Evolutionary conservation across 108 stramenopile species (phyloP), one percentile per base, ranked within the genome.

Genomic region (Nannochloropsis granulata): DNA sequence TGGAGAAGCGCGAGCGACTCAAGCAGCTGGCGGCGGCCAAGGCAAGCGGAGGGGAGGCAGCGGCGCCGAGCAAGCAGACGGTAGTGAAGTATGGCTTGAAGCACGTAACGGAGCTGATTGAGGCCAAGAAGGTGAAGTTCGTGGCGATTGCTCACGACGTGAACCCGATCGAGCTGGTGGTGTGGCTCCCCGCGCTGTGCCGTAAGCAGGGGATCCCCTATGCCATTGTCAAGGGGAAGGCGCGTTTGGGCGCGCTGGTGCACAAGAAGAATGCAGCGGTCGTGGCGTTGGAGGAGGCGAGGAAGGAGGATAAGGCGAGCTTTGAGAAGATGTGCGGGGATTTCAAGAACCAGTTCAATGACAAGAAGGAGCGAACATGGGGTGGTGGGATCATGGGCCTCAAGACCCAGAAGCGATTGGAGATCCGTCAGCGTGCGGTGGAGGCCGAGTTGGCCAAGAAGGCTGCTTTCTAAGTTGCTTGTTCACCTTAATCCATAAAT

Each of bases 311-410:
- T 88, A 90, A 92, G 45, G 87, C 92, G 45, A 94, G 94, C 83
- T 89, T 99, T 43, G 88, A 92, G 80, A 89, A 93, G 81, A 92
- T 99, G 45, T 83, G 91, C 85, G 90, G 93, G 34, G 86, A 94
- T 46, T 97, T 93, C 85, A 92, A 82, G 83, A 94, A 96, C 84
- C 94, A 96, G 93, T 99, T 94, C 95, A 98, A 98, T 93, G 92
- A 97, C 91, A 97, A 97, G 88, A 78, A 92, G 78, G 83, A 94
- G 85, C 92, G 96, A 44, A 97, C 97, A 92, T 99, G 97, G 97
- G 97, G 98, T 85, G 98, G 97, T 56, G 98, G 98, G 87, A 93
- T 97, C 91, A 98, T 99, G 98, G 98, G 98, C 88, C 94, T 99
- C 89, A 98, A 98, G 96, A 99, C 98, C 82, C 96, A 98, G 91